Evolutionary conservation across 2,329 filamentous ascomycete genomes (phyloP), one percentile per base, ranked within the genome.

Genomic region (Gnomoniopsis sp.): DNA sequence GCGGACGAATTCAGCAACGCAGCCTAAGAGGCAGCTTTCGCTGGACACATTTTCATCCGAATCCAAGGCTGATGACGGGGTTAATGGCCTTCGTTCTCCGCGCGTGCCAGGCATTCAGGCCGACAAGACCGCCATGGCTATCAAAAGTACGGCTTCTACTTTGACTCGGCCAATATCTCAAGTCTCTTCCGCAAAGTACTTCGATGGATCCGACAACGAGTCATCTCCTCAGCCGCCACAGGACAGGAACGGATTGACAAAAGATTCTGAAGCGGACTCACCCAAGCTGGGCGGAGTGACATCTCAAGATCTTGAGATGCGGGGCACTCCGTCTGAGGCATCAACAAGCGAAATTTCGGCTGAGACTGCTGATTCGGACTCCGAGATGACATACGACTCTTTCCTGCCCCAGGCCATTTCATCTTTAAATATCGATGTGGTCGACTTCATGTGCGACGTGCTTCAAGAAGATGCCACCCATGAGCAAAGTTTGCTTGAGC

Each of bases 401-500:
- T 70, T 78, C 22, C 72, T 84, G 2, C 86, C 86, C 0, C 85
- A 89, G 65, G 79, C 83, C 4, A 65, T 89, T 10, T 77, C 77
- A 0, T 73, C 71, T 2, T 73, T 89, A 3, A 79, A 80, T 58
- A 73, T 82, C 3, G 79, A 84, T 41, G 70, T 84, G 1, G 75
- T 88, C 36, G 79, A 86, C 56, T 81, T 88, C 62, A 74, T 88
- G 21, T 87, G 84, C 64, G 80, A 87, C 65, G 73, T 85, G 2
- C 75, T 87, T 17, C 79, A 85, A 65, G 76, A 83, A 55, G 84
- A 88, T 63, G 69, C 72, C 7, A 85, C 79, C 6, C 71, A 67
- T 7, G 84, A 87, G 66, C 73, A 71, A 15, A 78, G 80, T 62
- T 65, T 79, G 43, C 68, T 82, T 2, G 74, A 79, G 43, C 80